A percentile compares a stretch with the other conserved stretches of the same genome.
Conservation (phyloP, 192 early-diverging fungal genomes). For the Backusella sp. region DNA sequence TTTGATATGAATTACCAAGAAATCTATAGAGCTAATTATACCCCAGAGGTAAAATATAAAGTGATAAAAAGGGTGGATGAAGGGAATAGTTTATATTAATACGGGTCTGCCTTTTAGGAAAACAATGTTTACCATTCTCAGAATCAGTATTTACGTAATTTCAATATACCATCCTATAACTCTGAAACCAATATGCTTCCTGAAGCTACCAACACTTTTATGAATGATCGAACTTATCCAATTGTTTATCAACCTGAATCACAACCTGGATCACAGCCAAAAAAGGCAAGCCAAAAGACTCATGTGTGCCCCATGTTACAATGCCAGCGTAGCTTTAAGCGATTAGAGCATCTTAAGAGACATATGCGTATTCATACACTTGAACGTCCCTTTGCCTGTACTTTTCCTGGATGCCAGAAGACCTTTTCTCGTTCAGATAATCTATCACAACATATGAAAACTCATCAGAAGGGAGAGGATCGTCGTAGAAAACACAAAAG, state of each 20-base stretch:
- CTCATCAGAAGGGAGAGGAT: conserved; percentile 31
- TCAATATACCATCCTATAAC: not conserved
- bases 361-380: conserved; percentile 71
- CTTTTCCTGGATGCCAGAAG: conserved; percentile 50
- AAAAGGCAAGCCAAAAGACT: not conserved
- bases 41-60: not conserved
- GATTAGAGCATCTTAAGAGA: conserved; percentile 77
- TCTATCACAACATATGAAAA: conserved; percentile 57
- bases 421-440: conserved; percentile 65
- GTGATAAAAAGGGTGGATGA: not conserved
- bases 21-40: conserved; percentile 3
- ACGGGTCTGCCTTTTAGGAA: not conserved
- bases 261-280: not conserved
- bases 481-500: conserved; percentile 11
- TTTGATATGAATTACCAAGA: conserved; percentile 3
- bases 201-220: not conserved
- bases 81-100: not conserved
- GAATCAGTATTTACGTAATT: not conserved
- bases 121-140: not conserved
- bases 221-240: not conserved
- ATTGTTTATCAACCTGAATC: not conserved
- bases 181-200: not conserved
- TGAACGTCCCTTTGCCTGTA: conserved; percentile 62
- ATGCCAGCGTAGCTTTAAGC: conserved; percentile 65
- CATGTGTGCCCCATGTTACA: conserved; percentile 31